phyloP scores from a whole-genome alignment of 352 stramenopile genomes.

The Blastocystis sp. region DNA sequence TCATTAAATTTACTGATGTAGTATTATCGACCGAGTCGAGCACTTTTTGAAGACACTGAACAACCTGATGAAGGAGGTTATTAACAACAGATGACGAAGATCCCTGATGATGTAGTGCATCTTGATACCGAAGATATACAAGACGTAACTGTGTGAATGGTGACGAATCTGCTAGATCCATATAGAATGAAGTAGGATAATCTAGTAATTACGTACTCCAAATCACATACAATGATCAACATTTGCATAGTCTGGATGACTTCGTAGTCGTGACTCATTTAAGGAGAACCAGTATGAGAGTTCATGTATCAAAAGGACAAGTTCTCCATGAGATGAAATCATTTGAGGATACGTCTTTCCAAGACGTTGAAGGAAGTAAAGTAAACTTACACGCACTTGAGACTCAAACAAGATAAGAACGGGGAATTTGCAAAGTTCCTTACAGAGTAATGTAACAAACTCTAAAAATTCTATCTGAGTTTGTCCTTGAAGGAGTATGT shows the following conservation, averaged over 20 bases:
- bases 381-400: not conserved
- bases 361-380: not conserved
- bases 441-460: not conserved
- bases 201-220: too few species aligned
- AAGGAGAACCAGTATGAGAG: not conserved
- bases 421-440: not conserved
- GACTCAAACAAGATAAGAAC: constrained; percentile 37
- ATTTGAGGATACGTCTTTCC: not conserved
- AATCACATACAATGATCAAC: not conserved
- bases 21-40: not conserved
- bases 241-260: not conserved
- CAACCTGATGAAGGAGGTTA: not conserved
- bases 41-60: not conserved
- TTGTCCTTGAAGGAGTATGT: not conserved
- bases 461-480: not conserved
- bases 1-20: not conserved
- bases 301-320: not conserved
- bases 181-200: not conserved
- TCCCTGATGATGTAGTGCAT: not conserved
- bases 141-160: constrained; percentile 1
- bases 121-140: not conserved
- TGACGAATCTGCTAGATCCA: not conserved
- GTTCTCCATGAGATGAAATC: not conserved
- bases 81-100: not conserved
- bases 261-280: not conserved